These are phyloP conservation scores for Chaetomium olivaceum DNA, from an alignment of 2,329 filamentous ascomycete genomes.

Conservation along the genomic window DNA sequence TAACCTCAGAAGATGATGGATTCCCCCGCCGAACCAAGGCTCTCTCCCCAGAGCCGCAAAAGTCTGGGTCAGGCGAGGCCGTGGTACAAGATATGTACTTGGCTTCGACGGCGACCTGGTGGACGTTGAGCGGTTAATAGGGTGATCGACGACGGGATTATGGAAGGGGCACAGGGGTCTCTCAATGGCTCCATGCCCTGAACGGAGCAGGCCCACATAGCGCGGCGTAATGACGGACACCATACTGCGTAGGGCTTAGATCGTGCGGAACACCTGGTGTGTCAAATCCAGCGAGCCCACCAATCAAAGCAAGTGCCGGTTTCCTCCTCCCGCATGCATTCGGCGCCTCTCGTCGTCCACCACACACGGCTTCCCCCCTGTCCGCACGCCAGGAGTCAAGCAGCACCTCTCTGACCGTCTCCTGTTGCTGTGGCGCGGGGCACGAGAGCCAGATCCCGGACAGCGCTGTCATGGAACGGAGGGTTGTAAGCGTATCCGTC, in stretches of 20 bases:
- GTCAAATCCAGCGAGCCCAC: slow-evolving; percentile 35
- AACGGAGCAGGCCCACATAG: slow-evolving; percentile 16
- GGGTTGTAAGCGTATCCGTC: background rate
- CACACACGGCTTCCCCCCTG: background rate
- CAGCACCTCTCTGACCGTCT: background rate
- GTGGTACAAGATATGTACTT: slow-evolving; percentile 2
- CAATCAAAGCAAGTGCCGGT: slow-evolving; percentile 4
- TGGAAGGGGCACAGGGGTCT: slow-evolving; percentile 5
- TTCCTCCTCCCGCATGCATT: background rate
- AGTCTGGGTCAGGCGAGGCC: slow-evolving; percentile 25
- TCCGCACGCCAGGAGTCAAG: background rate
- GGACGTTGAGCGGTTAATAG: slow-evolving; percentile 30
- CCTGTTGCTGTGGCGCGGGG: background rate
- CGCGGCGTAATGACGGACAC: background rate
- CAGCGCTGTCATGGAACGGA: background rate
- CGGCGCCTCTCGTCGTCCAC: background rate
- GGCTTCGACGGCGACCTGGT: slow-evolving; percentile 13
- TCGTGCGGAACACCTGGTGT: slow-evolving; percentile 39
- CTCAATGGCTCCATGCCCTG: slow-evolving; percentile 5
- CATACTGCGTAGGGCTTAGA: slow-evolving; percentile 16
- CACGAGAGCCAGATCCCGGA: background rate
- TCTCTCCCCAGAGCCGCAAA: slow-evolving; percentile 14
- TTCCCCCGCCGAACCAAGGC: slow-evolving; percentile 21
- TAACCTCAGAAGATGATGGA: background rate
- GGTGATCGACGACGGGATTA: slow-evolving; percentile 33